These are phyloP conservation scores for Tetrapisispora fleetii DNA, from an alignment of 805 yeast species.

Conservation along the genomic window DNA sequence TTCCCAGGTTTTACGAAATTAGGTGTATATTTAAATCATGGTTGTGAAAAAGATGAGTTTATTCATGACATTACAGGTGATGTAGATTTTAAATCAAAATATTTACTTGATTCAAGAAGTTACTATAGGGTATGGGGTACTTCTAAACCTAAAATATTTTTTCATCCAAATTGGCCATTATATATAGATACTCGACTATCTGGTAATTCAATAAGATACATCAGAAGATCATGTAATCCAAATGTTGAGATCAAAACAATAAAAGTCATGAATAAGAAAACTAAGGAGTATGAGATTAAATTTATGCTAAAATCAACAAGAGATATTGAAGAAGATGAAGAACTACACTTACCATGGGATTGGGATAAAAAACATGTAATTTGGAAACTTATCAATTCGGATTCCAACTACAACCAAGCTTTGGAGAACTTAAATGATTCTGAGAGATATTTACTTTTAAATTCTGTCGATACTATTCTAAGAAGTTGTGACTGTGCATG, in stretches of 20 bases:
- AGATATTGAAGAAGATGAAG: slow-evolving; percentile 53
- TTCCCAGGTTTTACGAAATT: slow-evolving; percentile 65
- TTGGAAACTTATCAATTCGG: slow-evolving; percentile 36
- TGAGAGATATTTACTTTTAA: slow-evolving; percentile 44
- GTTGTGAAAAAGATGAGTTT: slow-evolving; percentile 38
- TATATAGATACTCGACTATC: slow-evolving; percentile 79
- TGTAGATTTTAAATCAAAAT: slow-evolving; percentile 50
- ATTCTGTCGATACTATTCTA: slow-evolving; percentile 52
- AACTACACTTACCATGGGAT: slow-evolving; percentile 74
- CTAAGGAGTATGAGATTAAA: slow-evolving; percentile 27
- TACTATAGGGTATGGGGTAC: slow-evolving; percentile 72
- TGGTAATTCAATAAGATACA: slow-evolving; percentile 68
- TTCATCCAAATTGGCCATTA: slow-evolving; percentile 47
- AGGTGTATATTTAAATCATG: slow-evolving; percentile 43
- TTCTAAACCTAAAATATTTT: slow-evolving; percentile 48
- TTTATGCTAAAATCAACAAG: slow-evolving; percentile 50
- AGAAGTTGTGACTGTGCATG: slow-evolving; percentile 53
- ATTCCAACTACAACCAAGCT: slow-evolving; percentile 23
- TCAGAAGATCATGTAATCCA: slow-evolving; percentile 68
- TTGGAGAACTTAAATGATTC: slow-evolving; percentile 49
- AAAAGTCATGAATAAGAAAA: slow-evolving; percentile 22
- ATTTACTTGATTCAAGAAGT: slow-evolving; percentile 55
- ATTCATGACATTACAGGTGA: slow-evolving; percentile 67
- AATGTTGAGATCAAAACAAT: slow-evolving; percentile 57
- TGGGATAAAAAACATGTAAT: slow-evolving; percentile 82